Conservation (phyloP, 108 stramenopile genomes). For the Nitzschia sp. region DNA sequence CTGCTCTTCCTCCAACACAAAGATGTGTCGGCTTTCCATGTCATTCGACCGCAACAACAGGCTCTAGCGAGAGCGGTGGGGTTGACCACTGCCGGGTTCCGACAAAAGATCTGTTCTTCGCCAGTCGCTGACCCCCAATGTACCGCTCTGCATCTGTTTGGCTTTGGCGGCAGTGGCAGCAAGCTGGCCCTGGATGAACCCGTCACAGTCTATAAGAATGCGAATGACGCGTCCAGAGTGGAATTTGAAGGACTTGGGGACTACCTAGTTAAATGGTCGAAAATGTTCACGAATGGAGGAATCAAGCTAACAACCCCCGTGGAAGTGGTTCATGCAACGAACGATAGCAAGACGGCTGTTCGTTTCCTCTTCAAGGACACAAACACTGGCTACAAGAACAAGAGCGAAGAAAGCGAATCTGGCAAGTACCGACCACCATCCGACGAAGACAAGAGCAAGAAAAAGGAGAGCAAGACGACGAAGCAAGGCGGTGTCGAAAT, state of each 20-base stretch:
- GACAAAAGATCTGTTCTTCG: neutral
- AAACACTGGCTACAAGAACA: conserved; percentile 65
- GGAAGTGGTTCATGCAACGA: conserved; percentile 17
- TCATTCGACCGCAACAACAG: neutral
- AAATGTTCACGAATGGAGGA: conserved; percentile 25
- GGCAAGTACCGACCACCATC: neutral
- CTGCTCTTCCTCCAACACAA: neutral
- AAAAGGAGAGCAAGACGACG: conserved; percentile 18
- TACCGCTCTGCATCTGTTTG: neutral
- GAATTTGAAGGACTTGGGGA: conserved; percentile 37
- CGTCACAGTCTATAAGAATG: neutral
- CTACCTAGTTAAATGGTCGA: conserved; percentile 41
- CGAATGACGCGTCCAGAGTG: conserved; percentile 14
- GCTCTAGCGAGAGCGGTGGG: too few relatives aligned
- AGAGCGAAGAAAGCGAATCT: conserved; percentile 40
- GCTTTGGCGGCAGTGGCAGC: neutral
- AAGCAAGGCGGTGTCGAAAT: conserved; percentile 50
- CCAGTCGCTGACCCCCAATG: neutral
- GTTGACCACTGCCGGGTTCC: neutral
- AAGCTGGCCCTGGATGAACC: neutral
- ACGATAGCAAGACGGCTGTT: conserved; percentile 6
- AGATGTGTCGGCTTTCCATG: neutral
- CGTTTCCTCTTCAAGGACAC: conserved; percentile 53
- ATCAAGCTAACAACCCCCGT: conserved; percentile 50
- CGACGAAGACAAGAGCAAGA: conserved; percentile 24